These are phyloP conservation scores for Hygrocybe coccinea DNA, from an alignment of 768 basidiomycete species.

Conservation along the genomic window DNA sequence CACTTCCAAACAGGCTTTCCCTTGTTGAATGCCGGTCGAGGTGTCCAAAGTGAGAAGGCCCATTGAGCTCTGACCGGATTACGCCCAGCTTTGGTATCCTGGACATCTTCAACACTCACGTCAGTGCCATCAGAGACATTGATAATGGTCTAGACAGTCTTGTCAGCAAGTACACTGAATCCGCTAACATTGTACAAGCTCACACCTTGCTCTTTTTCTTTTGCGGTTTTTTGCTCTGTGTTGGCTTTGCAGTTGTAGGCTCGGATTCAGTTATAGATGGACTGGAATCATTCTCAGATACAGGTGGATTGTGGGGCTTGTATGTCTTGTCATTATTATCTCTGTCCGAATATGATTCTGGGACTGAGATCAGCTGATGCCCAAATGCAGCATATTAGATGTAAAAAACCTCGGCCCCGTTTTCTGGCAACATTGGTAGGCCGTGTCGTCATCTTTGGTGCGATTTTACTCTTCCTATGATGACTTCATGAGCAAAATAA, in stretches of 20 bases:
- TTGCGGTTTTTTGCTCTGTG: not conserved
- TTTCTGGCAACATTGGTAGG: not conserved
- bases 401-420: not conserved
- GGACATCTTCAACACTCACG: not conserved
- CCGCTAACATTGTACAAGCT: not conserved
- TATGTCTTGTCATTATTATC: not conserved
- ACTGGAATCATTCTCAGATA: not conserved
- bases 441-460: not conserved
- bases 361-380: not conserved
- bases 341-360: not conserved
- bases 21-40: slow-evolving; percentile 1
- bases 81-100: not conserved
- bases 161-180: not conserved
- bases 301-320: not conserved
- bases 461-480: not conserved
- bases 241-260: not conserved
- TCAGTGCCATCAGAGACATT: not conserved
- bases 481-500: not conserved
- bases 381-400: not conserved
- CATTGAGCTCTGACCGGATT: not conserved
- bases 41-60: slow-evolving; percentile 1
- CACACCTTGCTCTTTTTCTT: slow-evolving; percentile 2
- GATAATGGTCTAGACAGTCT: not conserved
- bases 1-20: not conserved
- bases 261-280: not conserved